A percentile compares a stretch with the other conserved stretches of the same genome.
Evolutionary conservation across 352 stramenopile genomes (phyloP).

Genomic region (Paralagenidium karlingii): DNA sequence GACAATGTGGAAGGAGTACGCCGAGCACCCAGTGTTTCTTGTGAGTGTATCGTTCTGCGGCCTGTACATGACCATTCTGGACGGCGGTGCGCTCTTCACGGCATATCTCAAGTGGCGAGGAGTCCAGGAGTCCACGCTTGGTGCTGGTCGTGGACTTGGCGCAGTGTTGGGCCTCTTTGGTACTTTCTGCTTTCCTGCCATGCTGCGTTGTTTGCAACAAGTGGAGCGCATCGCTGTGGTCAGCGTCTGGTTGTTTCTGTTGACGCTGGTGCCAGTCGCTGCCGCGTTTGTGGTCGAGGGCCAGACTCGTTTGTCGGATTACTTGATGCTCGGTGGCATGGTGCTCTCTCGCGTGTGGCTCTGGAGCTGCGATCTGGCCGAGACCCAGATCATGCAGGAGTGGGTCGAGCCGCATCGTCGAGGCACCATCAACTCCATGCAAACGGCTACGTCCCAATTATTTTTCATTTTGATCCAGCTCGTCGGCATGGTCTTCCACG

Average conservation of each 20-base stretch:
- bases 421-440: constrained; percentile 49
- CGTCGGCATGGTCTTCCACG: constrained; percentile 27
- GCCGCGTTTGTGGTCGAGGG: constrained; percentile 22
- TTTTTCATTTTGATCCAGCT: constrained; percentile 46
- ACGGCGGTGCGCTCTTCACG: constrained; percentile 27
- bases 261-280: constrained; percentile 25
- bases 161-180: constrained; percentile 31
- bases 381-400: constrained; percentile 65
- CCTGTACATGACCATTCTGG: constrained; percentile 50
- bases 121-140: constrained; percentile 30
- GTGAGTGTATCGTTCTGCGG: constrained; percentile 34
- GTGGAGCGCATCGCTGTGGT: constrained; percentile 32
- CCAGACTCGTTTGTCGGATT: constrained; percentile 32
- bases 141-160: constrained; percentile 23
- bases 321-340: constrained; percentile 33
- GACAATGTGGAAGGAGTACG: constrained; percentile 26
- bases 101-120: constrained; percentile 53
- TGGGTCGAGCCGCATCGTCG: constrained; percentile 36
- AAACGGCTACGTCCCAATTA: constrained; percentile 45
- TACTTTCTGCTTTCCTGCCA: constrained; percentile 26
- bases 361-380: constrained; percentile 37
- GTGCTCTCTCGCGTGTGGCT: constrained; percentile 39
- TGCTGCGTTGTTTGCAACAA: constrained; percentile 13
- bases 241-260: constrained; percentile 51
- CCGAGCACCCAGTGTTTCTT: constrained; percentile 36